These are phyloP conservation scores for Candida insectalens DNA, from an alignment of 805 yeast species.

Conservation along the genomic window DNA sequence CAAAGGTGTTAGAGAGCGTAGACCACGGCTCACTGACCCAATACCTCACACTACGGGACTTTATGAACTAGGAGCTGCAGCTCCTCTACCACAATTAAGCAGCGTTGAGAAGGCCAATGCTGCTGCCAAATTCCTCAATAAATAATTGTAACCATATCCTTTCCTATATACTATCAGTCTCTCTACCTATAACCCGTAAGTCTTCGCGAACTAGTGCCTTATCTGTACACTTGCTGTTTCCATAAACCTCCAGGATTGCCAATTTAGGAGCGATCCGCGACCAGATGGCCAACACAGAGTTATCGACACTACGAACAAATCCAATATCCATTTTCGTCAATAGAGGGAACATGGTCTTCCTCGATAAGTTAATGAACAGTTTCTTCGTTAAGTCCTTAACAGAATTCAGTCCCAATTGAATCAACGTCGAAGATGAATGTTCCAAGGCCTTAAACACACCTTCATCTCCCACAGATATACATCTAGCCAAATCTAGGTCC, in stretches of 20 bases:
- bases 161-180: constrained; percentile 45
- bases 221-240: constrained; percentile 59
- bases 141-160: constrained; percentile 2
- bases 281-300: constrained; percentile 48
- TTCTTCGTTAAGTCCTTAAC: constrained; percentile 44
- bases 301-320: constrained; percentile 70
- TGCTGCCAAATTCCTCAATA: constrained; percentile 30
- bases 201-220: constrained; percentile 43
- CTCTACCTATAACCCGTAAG: constrained; percentile 63
- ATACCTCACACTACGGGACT: constrained; percentile 17
- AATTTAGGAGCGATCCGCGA: constrained; percentile 53
- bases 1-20: constrained; percentile 24
- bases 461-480: constrained; percentile 53
- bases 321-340: constrained; percentile 67
- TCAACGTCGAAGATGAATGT: constrained; percentile 58
- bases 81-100: constrained; percentile 43
- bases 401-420: constrained; percentile 67
- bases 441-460: constrained; percentile 49
- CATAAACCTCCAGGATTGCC: constrained; percentile 68
- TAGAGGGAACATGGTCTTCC: constrained; percentile 39
- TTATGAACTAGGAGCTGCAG: constrained; percentile 11
- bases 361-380: constrained; percentile 37
- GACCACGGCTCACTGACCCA: constrained; percentile 34
- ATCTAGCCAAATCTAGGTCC: constrained; percentile 53
- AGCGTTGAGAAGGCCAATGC: constrained; percentile 55